Base-by-base conservation (phyloP, 257 asterid genomes). In the Jacaranda mimosifolia region DNA sequence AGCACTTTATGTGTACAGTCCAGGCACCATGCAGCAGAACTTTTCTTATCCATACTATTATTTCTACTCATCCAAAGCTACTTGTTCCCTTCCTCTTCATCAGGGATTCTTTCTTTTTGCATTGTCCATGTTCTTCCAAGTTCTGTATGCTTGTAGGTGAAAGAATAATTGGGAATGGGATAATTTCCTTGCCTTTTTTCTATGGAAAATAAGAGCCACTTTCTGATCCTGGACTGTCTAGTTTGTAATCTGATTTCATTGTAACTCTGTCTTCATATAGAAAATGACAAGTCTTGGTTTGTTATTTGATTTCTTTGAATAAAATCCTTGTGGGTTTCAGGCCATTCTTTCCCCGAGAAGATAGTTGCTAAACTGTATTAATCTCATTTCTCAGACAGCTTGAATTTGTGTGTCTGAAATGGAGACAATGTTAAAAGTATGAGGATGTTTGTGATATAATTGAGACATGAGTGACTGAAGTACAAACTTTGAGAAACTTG, bases 1-100 rank as follows among this genome's bases (percentile, higher is more conserved):
- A 3, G 70, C 7, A 32, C 56, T 65, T 15, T 64, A 75, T 9
- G 73, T 17, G 1, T 66, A 19, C 67, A 48, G 9, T 46, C 80
- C 83, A 3, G 76, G 70, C 60, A 68, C 48, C 72, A 40, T 80
- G 78, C 81, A 80, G 74, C 78, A 80, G 74, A 80, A 80, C 19
- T 69, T 69, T 63, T 75, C 84, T 5, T n/a, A 80, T 21, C 84
- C 80, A 8, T 69, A 80, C 70, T 80, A 75, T 51, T 80, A 80
- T 45, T 80, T 80, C 74, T 69, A 75, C 81, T 18, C 80, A n/a
- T 80, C 84, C 6, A 32, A 70, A 46, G 78, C 84, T 35, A 10
- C 52, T 52, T 26, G 18, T 59, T 18, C 60, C 5, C 6, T 60
- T 42, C 68, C 71, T 42, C 74, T 11, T 42, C 65, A 19, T 19